A percentile compares a stretch with the other conserved stretches of the same genome.
phyloP scores from a whole-genome alignment of 345 rosid species.

The Euclidium syriacum region DNA sequence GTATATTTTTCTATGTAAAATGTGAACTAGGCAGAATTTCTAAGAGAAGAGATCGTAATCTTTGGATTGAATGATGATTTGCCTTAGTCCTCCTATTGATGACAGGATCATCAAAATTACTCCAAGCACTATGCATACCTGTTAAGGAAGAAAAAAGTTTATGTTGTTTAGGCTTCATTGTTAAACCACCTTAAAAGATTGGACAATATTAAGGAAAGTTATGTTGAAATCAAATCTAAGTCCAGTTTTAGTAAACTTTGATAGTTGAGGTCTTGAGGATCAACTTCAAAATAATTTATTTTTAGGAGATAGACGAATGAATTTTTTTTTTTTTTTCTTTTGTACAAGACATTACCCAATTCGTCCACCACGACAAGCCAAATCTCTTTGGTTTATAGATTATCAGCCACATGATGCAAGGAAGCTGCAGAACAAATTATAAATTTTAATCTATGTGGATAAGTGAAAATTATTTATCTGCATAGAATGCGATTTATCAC shows the following conservation, averaged over 20 bases:
- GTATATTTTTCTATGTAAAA: background rate
- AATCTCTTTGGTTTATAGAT: slow-evolving; percentile 57
- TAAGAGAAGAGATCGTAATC: slow-evolving; percentile 49
- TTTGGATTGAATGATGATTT: slow-evolving; percentile 58
- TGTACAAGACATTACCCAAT: slow-evolving; percentile 45
- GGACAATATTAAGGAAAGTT: background rate
- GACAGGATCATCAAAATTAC: slow-evolving; percentile 58
- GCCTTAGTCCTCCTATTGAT: slow-evolving; percentile 78
- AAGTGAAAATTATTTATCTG: background rate
- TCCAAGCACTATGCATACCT: slow-evolving; percentile 73
- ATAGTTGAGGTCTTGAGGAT: background rate
- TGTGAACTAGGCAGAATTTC: background rate
- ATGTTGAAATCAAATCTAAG: background rate
- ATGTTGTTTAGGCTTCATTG: no score
- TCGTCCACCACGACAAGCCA: slow-evolving; percentile 56
- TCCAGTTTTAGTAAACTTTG: background rate
- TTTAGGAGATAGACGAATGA: background rate
- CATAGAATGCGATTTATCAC: background rate
- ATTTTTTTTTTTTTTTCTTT: no score
- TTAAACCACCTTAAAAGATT: background rate
- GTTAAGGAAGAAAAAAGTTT: no score
- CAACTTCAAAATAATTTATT: background rate
- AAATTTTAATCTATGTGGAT: background rate
- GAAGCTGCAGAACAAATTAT: slow-evolving; percentile 40
- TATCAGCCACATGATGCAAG: slow-evolving; percentile 69